Base-by-base conservation (phyloP, 1,284 basidiomycete species). In the Apiotrichum domesticum region DNA sequence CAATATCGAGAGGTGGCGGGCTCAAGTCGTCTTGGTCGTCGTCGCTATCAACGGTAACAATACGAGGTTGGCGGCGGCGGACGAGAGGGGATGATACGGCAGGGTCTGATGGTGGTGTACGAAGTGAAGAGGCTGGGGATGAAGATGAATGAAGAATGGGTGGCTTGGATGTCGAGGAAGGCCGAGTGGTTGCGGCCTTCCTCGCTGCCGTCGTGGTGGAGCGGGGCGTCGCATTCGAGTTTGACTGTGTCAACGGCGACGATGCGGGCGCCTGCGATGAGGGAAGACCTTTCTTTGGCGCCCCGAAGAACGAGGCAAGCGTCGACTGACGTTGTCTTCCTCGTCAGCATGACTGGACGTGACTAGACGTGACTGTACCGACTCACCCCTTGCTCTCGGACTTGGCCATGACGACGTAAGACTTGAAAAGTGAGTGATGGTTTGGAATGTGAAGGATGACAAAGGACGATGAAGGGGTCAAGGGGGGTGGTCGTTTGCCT, bases 261-360 rank as follows among this genome's bases (percentile, higher is more conserved):
- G 37, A 13, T 2, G 37, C 8, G 9, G 37, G n/a, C 14, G 47
- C 47, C 21, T 13, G 35, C 8, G 47, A 54, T 3, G 50, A 41
- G 10, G 48, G 15, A 32, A 11, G 67, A 63, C 68, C 63, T 9
- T 69, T 54, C 50, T 70, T 64, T 11, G 74, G 67, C 35, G 71
- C 71, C 40, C 65, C 65, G 56, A 79, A 79, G 74, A 79, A 80
- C 15, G 71, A 64, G 35, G 74, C 64, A 35, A 80, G 70, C 6
- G 77, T 76, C 4, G 73, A 66, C 61, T 79, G 78, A 52, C 75
- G 75, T 13, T 63, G 46, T 9, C 66, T 65, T 46, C 34, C 41
- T 49, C 11, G 45, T 58, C 40, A 61, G 62, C 35, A 39, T 32
- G 32, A 46, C 21, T 32, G 7, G 8, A 45, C 9, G 37, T 39